Percentiles rank a stretch among this genome's conserved stretches.
Conservation (phyloP, 2,329 filamentous ascomycete species). For the Dendryphion nanum region DNA sequence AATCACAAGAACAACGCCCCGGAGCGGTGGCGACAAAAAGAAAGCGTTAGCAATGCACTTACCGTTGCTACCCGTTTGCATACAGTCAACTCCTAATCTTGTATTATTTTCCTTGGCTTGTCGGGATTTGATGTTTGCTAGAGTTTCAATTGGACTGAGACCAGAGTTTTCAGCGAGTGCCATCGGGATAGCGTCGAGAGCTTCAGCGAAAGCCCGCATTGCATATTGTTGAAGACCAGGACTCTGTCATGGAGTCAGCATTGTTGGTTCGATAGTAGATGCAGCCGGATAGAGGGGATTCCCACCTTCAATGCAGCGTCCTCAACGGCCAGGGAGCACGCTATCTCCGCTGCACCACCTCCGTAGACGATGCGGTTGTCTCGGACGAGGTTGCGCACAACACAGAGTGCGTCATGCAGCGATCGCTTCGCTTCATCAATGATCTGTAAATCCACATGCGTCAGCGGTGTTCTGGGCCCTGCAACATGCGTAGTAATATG, state of each 20-base stretch:
- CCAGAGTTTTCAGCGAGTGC: conserved; percentile 96
- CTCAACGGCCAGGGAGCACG: conserved; percentile 93
- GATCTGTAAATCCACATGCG: conserved; percentile 57
- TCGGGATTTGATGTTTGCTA: conserved; percentile 92
- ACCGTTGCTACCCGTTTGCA: conserved; percentile 88
- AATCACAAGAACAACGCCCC: conserved; percentile 3
- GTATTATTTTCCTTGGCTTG: conserved; percentile 84
- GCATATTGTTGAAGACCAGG: conserved; percentile 98
- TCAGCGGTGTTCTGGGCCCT: conserved; percentile 6
- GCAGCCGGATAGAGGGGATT: conserved; percentile 1
- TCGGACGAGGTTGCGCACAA: conserved; percentile 91
- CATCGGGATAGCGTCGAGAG: conserved; percentile 91
- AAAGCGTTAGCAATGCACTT: conserved; percentile 29
- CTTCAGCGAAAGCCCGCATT: conserved; percentile 96
- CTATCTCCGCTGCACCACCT: conserved; percentile 93
- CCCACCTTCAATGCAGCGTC: conserved; percentile 79
- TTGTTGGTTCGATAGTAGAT: no score
- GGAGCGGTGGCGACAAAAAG: conserved; percentile 8
- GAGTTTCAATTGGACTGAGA: conserved; percentile 89
- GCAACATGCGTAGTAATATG: conserved; percentile 8
- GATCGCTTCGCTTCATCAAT: conserved; percentile 99
- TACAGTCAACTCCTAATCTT: conserved; percentile 92
- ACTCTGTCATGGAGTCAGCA: conserved; percentile 52
- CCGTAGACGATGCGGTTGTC: conserved; percentile 98
- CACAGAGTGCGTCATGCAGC: conserved; percentile 93